A percentile compares a stretch with the other conserved stretches of the same genome.
phyloP scores from a whole-genome alignment of 192 early-diverging fungal genomes.

The Lobosporangium transversale region DNA sequence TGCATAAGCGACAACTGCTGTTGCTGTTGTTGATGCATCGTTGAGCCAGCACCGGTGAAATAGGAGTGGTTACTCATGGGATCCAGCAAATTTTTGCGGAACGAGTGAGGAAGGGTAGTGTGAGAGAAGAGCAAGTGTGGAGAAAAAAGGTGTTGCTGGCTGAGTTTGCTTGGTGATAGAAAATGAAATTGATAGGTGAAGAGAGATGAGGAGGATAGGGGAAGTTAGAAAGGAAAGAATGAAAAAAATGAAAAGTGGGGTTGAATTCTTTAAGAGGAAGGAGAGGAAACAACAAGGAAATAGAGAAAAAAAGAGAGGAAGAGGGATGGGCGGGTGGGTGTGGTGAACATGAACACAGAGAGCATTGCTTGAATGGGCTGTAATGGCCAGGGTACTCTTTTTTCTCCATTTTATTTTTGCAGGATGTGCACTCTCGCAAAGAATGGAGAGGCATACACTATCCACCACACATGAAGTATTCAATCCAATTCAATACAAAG shows the following conservation, averaged over 20 bases:
- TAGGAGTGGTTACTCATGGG: conserved; percentile 25
- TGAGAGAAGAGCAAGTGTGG: background rate
- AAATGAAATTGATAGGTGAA: background rate
- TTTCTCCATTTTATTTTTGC: no score
- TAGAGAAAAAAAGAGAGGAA: conserved; percentile 5
- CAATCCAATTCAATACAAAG: no score
- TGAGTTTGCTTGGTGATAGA: no score
- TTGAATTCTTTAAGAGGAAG: no score
- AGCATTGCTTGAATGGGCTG: no score
- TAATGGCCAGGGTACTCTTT: no score
- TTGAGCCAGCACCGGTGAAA: conserved; percentile 14
- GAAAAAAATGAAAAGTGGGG: background rate
- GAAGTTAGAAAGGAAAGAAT: background rate
- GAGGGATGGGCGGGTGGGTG: no score
- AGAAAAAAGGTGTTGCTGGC: background rate
- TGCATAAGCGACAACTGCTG: conserved; percentile 25
- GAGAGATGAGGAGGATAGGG: background rate
- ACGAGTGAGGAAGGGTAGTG: background rate
- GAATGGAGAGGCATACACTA: no score
- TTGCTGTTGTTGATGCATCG: conserved; percentile 36
- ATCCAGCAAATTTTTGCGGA: background rate
- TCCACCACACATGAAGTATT: no score
- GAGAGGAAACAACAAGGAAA: background rate
- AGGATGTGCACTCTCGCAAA: no score
- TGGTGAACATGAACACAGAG: no score